Evolutionary conservation across 1,139 yeast genomes (phyloP).

Genomic region (Diutina ranongensis): DNA sequence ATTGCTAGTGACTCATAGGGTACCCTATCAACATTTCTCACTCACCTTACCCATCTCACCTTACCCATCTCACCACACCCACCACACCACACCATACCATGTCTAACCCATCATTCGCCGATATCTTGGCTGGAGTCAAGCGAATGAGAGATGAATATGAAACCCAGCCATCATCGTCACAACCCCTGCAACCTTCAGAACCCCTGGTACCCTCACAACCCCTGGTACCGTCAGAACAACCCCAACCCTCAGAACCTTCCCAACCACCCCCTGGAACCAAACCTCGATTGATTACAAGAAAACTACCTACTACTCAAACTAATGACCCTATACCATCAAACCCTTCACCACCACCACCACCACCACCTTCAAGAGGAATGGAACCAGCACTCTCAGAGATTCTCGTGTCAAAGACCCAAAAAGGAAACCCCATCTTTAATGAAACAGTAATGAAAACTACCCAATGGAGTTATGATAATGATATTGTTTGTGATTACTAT

Average conservation of each 20-base stretch:
- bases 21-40: too few species aligned
- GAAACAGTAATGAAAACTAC: slow-evolving; percentile 27
- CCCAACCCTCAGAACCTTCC: neutral
- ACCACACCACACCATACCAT: neutral
- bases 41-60: neutral
- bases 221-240: neutral
- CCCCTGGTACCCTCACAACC: neutral
- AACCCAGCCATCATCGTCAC: neutral
- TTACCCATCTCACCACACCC: neutral
- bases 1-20: too few species aligned
- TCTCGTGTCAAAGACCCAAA: slow-evolving; percentile 23
- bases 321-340: neutral
- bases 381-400: neutral
- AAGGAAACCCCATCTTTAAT: slow-evolving; percentile 31
- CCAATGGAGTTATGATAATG: slow-evolving; percentile 25
- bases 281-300: neutral
- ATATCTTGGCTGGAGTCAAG: slow-evolving; percentile 52
- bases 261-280: neutral
- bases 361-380: neutral
- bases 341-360: neutral
- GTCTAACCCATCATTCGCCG: slow-evolving; percentile 39
- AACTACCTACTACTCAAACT: neutral
- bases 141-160: slow-evolving; percentile 25
- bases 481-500: slow-evolving; percentile 47
- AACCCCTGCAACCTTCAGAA: neutral